A percentile compares a stretch with the other conserved stretches of the same genome.
Evolutionary conservation across 2,329 filamentous ascomycete genomes (phyloP).

Genomic region (Ophiostoma fasciatum): DNA sequence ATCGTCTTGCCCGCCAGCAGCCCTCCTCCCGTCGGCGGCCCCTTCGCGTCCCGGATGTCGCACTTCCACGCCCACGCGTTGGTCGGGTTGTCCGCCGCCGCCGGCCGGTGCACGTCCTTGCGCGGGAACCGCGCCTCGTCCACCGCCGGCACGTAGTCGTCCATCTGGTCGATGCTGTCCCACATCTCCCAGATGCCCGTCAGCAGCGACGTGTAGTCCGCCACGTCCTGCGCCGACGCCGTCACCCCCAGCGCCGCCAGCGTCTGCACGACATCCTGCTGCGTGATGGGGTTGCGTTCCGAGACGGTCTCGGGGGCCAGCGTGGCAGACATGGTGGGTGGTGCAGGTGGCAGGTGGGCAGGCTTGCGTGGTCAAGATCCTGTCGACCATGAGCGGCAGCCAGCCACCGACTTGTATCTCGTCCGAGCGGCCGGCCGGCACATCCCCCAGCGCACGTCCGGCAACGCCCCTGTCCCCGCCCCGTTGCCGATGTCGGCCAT

Average conservation of each 20-base stretch:
- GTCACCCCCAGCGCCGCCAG: neutral
- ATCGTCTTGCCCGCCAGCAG: slow-evolving; percentile 58
- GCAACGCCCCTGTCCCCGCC: too few relatives aligned
- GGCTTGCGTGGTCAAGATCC: too few relatives aligned
- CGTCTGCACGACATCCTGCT: slow-evolving; percentile 1
- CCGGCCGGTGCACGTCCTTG: slow-evolving; percentile 13
- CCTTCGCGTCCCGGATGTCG: slow-evolving; percentile 8
- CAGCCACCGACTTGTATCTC: too few relatives aligned
- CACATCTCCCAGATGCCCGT: neutral
- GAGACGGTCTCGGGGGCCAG: slow-evolving; percentile 3
- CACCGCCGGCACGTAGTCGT: slow-evolving; percentile 15
- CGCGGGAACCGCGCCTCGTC: slow-evolving; percentile 1
- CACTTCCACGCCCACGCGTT: slow-evolving; percentile 18
- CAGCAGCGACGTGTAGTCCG: slow-evolving; percentile 1
- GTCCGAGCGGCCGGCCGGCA: too few relatives aligned
- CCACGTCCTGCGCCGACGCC: neutral
- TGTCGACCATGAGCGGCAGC: too few relatives aligned
- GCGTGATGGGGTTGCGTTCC: slow-evolving; percentile 1
- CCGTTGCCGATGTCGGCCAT: too few relatives aligned
- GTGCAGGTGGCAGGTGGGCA: too few relatives aligned
- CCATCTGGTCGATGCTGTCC: slow-evolving; percentile 10
- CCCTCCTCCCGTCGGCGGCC: slow-evolving; percentile 21
- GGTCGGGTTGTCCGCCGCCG: slow-evolving; percentile 13
- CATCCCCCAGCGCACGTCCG: too few relatives aligned
- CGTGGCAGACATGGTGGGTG: slow-evolving; percentile 1